Base-by-base conservation (phyloP, 1,284 basidiomycete genomes). In the Coriolopsis trogii region DNA sequence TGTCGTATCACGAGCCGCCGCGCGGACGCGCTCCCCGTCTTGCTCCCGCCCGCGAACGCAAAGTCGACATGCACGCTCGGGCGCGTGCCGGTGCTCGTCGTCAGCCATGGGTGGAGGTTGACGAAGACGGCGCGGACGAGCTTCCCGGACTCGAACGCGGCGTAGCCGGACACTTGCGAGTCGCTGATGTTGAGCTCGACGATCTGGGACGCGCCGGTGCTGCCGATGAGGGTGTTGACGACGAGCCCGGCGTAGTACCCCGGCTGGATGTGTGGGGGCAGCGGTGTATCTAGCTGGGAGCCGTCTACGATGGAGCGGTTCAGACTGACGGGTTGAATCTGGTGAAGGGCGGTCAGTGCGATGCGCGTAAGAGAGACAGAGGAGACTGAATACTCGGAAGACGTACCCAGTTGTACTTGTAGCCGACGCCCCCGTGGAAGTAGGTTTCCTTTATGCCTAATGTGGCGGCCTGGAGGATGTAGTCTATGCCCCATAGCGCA, bases 401-500 rank as follows among this genome's bases (percentile, higher is more conserved):
- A 64, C 69, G 60, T 46, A 73, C 73, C 49, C 74, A 67, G 64
- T 75, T 76, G 58, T 77, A 78, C 54, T 69, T 71, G 64, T 70
- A 78, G 0, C 77, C 76, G 34, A 76, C 63, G 21, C 72, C 74
- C 51, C 76, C 66, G 51, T 77, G 74, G 67, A 74, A 76, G 63
- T 69, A 70, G 1, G 70, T 45, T 41, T 72, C 64, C 9, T 56
- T 47, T 26, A 76, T 69, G n/a, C 73, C 73, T 3, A 75, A 53
- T 6, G 67, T 63, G 0, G 73, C 68, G 1, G 72, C 70, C 48
- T 71, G 84, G 6, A 90, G 69, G 1, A 77, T 70, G 62, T 88
- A 87, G 63, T 89, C 85, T 48, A 87, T 69, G 2, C 76, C 73
- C 87, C 87, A 89, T 21, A 90, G 67, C 15, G 84, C 81, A 4